Percentiles rank a stretch among this genome's conserved stretches.
These are phyloP conservation scores for Coniosporium apollinis DNA, from an alignment of 495 filamentous ascomycete species.

Conservation along the genomic window DNA sequence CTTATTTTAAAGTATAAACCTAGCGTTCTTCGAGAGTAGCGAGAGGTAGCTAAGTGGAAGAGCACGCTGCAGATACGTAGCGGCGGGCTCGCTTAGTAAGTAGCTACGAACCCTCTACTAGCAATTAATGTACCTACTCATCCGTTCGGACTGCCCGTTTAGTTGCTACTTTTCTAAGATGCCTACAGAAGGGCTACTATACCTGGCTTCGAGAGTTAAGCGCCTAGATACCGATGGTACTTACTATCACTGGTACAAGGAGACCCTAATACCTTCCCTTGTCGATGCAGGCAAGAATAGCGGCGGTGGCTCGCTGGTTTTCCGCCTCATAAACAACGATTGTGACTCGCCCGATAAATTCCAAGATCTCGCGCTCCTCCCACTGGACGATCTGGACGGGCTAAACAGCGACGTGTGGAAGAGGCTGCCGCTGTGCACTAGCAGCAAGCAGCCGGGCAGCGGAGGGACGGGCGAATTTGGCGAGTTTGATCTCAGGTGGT, in stretches of 20 bases:
- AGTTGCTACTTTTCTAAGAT: background rate
- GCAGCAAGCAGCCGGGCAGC: slow-evolving; percentile 1
- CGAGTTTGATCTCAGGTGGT: slow-evolving; percentile 3
- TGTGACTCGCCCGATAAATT: slow-evolving; percentile 2
- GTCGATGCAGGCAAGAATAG: background rate
- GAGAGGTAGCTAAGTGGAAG: too few species aligned
- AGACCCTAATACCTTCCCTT: slow-evolving; percentile 8
- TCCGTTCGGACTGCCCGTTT: too few species aligned
- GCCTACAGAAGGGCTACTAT: slow-evolving; percentile 8
- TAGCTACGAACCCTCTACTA: too few species aligned
- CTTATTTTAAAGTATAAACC: too few species aligned
- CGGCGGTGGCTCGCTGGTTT: slow-evolving; percentile 5
- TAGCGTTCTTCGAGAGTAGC: too few species aligned
- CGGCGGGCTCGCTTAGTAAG: too few species aligned
- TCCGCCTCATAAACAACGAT: slow-evolving; percentile 5
- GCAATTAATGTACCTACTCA: too few species aligned
- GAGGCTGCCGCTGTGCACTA: background rate
- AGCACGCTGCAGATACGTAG: too few species aligned
- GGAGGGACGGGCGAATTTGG: slow-evolving; percentile 2
- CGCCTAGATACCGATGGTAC: slow-evolving; percentile 5
- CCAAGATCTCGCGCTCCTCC: slow-evolving; percentile 12
- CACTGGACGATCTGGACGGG: slow-evolving; percentile 2
- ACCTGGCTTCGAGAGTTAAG: slow-evolving; percentile 5
- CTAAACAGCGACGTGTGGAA: slow-evolving; percentile 1
- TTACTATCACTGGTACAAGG: slow-evolving; percentile 12